phyloP scores from a whole-genome alignment of 208 protist genomes.

The Leishmania martiniquensis region DNA sequence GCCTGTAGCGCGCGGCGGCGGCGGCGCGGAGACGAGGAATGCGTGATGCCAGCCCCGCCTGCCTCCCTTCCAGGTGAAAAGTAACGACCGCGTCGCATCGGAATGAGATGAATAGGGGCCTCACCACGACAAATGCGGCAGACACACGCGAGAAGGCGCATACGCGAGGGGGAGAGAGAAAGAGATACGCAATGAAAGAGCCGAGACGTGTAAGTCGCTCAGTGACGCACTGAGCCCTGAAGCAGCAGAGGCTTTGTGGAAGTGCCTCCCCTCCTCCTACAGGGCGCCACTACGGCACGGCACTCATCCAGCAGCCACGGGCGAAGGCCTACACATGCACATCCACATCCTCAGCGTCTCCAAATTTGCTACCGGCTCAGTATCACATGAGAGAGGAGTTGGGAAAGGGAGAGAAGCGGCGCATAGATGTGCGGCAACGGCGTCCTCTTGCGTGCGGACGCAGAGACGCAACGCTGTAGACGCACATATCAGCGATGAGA shows the following conservation, averaged over 20 bases:
- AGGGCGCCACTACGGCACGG: not conserved
- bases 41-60: not conserved
- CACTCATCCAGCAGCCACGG: not conserved
- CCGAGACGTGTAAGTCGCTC: not conserved
- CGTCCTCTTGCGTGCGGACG: not conserved
- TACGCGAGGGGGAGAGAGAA: not conserved
- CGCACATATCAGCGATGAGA: not conserved
- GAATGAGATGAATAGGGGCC: not conserved
- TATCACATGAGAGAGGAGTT: not conserved
- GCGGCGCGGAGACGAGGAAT: not conserved
- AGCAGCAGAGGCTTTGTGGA: not conserved
- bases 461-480: not conserved
- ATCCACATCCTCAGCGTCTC: not conserved
- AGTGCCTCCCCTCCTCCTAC: too few species aligned
- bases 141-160: not conserved
- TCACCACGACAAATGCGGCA: not conserved
- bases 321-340: not conserved
- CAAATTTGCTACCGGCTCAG: not conserved
- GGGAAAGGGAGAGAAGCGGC: not conserved
- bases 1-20: not conserved
- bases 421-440: not conserved
- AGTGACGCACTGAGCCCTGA: not conserved
- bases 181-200: slow-evolving; percentile 2
- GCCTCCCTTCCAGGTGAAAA: not conserved
- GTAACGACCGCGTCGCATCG: not conserved